These are phyloP conservation scores for Silene conica DNA, from an alignment of 148 eudicot genomes.

Conservation along the genomic window DNA sequence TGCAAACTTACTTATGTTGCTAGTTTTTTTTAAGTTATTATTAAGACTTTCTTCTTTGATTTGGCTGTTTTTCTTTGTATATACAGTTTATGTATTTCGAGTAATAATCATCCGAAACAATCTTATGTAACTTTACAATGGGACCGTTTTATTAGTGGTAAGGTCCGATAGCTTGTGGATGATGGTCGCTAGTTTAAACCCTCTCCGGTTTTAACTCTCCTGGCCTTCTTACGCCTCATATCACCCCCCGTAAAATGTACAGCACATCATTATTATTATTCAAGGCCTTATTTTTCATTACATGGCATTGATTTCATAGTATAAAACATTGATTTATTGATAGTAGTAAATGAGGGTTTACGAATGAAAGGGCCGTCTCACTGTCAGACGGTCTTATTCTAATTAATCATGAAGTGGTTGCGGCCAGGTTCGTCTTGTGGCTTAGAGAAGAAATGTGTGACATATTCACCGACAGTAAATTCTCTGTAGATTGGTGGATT, in stretches of 20 bases:
- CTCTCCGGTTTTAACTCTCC: no score
- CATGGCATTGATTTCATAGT: no score
- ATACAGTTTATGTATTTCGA: not conserved
- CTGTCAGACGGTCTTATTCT: no score
- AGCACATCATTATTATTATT: no score
- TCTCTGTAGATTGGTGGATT: constrained; percentile 30
- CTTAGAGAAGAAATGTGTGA: constrained; percentile 6
- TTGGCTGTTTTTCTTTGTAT: not conserved
- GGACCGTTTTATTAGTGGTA: no score
- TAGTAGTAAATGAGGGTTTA: no score
- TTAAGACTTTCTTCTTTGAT: constrained; percentile 6
- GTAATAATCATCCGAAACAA: not conserved
- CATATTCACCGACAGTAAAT: constrained; percentile 20
- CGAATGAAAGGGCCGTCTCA: no score
- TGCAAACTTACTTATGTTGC: constrained; percentile 18
- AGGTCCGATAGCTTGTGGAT: not conserved
- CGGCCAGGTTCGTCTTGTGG: constrained; percentile 18
- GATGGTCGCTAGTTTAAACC: not conserved
- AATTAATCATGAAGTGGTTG: constrained; percentile 19
- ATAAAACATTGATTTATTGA: no score
- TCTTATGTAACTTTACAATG: not conserved
- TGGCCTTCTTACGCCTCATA: no score
- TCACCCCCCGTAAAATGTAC: no score
- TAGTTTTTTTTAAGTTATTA: constrained; percentile 16
- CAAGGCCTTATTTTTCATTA: no score